Conservation (phyloP, 139 green algal species). For the Nannochloris sp. region DNA sequence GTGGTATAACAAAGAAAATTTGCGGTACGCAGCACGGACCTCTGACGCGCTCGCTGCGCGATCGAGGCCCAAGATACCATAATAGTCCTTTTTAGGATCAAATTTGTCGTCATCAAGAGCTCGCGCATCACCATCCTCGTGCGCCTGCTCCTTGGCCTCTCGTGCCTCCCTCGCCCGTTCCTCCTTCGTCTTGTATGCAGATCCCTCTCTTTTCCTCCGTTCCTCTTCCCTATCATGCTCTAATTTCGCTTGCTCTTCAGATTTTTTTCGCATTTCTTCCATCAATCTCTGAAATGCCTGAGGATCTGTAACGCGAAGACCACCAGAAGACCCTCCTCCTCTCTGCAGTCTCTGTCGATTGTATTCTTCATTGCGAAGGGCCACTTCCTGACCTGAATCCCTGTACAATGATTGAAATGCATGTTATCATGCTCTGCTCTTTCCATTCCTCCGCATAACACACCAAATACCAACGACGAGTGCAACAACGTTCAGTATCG, state of each 20-base stretch:
- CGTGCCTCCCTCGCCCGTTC: slow-evolving; percentile 35
- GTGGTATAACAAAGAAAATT: slow-evolving; percentile 28
- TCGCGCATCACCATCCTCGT: slow-evolving; percentile 8
- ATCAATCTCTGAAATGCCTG: slow-evolving; percentile 17
- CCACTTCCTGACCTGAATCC: slow-evolving; percentile 2
- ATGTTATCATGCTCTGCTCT: background rate
- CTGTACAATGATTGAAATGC: background rate
- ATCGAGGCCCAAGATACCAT: slow-evolving; percentile 49
- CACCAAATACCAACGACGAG: background rate
- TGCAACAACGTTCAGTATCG: background rate
- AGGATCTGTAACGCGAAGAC: slow-evolving; percentile 21
- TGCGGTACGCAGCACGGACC: slow-evolving; percentile 16
- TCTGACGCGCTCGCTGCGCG: slow-evolving; percentile 12
- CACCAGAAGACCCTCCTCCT: background rate
- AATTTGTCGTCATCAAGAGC: slow-evolving; percentile 13
- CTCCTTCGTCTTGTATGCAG: slow-evolving; percentile 21
- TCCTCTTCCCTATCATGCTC: slow-evolving; percentile 22
- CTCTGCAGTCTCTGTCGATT: slow-evolving; percentile 7
- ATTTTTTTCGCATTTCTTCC: slow-evolving; percentile 19
- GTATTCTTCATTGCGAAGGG: slow-evolving; percentile 15
- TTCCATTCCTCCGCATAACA: background rate
- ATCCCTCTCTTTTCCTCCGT: slow-evolving; percentile 12
- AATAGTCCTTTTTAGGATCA: slow-evolving; percentile 53
- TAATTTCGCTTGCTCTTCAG: slow-evolving; percentile 22
- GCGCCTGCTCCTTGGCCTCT: slow-evolving; percentile 9